Conservation (phyloP, 345 rosid species). For the Dovyalis caffra region DNA sequence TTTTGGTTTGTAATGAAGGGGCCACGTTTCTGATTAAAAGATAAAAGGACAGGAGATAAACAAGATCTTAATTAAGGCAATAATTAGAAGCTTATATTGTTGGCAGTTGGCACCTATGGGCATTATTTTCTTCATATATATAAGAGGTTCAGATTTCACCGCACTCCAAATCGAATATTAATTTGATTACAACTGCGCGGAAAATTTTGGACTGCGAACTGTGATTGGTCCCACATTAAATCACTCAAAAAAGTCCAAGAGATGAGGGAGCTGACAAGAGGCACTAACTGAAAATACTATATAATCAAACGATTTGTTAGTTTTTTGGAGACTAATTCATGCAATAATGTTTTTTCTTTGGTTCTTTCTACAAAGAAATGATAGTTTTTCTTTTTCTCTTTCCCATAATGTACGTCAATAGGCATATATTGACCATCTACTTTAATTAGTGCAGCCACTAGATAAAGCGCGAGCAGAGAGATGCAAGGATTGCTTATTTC, state of each 20-base stretch:
- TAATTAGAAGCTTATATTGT: background rate
- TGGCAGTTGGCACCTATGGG: background rate
- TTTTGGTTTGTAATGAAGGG: conserved; percentile 1
- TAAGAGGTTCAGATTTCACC: background rate
- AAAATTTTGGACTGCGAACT: background rate
- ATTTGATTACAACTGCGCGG: background rate
- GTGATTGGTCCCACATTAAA: conserved; percentile 11
- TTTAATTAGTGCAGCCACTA: background rate
- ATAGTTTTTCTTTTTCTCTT: background rate
- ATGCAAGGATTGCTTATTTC: too few species aligned
- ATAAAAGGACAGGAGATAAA: background rate
- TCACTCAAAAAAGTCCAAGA: background rate
- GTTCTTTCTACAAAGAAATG: background rate
- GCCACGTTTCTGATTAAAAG: background rate
- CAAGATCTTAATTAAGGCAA: background rate
- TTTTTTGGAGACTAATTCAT: background rate
- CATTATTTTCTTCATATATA: background rate
- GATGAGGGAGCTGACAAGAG: background rate
- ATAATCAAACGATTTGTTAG: conserved; percentile 1
- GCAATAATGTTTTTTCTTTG: background rate
- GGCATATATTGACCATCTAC: background rate
- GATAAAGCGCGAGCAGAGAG: too few species aligned
- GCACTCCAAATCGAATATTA: background rate
- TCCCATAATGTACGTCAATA: too few species aligned
- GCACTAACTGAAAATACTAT: background rate